Conservation (phyloP, 352 stramenopile genomes). For the Globisporangium perplexum region DNA sequence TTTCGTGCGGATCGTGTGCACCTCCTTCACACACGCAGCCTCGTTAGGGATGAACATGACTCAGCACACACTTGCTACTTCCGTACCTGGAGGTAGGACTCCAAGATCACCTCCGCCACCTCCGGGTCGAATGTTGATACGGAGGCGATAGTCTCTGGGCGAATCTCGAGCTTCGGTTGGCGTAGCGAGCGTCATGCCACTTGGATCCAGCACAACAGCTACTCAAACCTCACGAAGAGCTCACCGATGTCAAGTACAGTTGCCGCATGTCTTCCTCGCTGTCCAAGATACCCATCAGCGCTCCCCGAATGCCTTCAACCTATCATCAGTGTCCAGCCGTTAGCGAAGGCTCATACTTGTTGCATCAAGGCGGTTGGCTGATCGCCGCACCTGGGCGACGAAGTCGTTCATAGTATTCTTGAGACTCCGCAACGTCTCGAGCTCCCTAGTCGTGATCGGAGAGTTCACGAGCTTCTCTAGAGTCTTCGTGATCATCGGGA, state of each 20-base stretch:
- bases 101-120: constrained; percentile 8
- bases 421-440: constrained; percentile 22
- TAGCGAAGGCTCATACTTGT: too few species aligned
- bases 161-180: constrained; percentile 16
- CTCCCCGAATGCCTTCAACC: constrained; percentile 16
- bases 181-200: neutral
- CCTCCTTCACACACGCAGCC: constrained; percentile 32
- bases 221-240: neutral
- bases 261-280: constrained; percentile 26
- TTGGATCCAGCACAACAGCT: neutral
- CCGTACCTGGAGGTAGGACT: constrained; percentile 6
- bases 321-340: neutral
- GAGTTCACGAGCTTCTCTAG: constrained; percentile 13
- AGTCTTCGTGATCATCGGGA: constrained; percentile 8
- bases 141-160: neutral
- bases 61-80: constrained; percentile 12
- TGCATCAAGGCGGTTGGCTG: too few species aligned
- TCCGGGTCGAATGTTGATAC: constrained; percentile 7
- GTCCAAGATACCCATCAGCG: constrained; percentile 25
- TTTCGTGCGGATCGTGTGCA: constrained; percentile 64
- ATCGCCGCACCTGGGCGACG: constrained; percentile 12
- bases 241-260: constrained; percentile 16
- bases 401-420: constrained; percentile 39
- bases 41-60: constrained; percentile 18
- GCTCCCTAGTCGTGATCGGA: constrained; percentile 14